These are phyloP conservation scores for Pascua sp. DNA, from an alignment of 1,284 basidiomycete species.

Conservation along the genomic window DNA sequence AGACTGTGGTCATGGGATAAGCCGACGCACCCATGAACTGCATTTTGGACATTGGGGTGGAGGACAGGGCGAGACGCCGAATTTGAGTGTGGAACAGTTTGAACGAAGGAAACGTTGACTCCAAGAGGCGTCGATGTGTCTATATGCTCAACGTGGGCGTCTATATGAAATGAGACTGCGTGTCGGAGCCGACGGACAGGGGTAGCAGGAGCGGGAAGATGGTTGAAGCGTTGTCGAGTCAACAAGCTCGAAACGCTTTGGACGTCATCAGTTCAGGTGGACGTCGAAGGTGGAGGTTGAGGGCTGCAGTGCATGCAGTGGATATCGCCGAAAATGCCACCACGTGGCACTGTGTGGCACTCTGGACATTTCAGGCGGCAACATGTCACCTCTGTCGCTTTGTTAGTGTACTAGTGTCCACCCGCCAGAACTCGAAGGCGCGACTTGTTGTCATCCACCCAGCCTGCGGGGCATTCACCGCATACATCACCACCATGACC, in stretches of 20 bases:
- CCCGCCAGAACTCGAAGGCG: neutral
- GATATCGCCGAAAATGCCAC: conserved; percentile 1
- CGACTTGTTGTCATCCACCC: neutral
- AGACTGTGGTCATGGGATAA: neutral
- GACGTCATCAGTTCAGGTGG: conserved; percentile 1
- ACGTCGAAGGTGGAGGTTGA: conserved; percentile 6
- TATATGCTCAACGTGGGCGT: neutral
- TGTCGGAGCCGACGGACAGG: neutral
- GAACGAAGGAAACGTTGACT: neutral
- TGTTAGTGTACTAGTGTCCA: neutral
- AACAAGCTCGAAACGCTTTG: neutral
- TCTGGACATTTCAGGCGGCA: neutral
- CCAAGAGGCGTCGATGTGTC: neutral
- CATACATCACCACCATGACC: conserved; percentile 20
- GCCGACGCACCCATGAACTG: conserved; percentile 11
- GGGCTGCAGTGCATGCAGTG: neutral
- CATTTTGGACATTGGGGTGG: conserved; percentile 2
- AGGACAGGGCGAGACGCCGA: neutral
- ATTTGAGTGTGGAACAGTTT: neutral
- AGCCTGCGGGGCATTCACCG: neutral
- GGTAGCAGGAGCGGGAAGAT: neutral
- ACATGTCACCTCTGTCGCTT: neutral
- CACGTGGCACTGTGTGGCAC: neutral
- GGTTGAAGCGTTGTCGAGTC: neutral
- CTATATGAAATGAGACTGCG: neutral